Evolutionary conservation across 179 eudicot genomes (phyloP).

Genomic region (Monotropa hypopitys): DNA sequence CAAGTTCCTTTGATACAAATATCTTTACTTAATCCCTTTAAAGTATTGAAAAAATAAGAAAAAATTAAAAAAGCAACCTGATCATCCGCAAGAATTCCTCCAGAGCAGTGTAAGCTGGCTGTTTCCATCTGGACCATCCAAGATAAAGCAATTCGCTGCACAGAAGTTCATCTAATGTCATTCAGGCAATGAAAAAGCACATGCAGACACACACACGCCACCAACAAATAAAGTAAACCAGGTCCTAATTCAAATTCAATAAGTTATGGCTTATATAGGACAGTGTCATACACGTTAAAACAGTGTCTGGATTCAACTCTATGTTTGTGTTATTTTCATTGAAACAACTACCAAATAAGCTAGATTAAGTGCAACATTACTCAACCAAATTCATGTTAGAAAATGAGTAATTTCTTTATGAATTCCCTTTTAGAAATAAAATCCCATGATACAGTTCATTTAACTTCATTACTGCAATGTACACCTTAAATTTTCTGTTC

Average conservation of each 20-base stretch:
- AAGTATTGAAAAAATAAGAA: neutral
- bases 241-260: neutral
- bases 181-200: neutral
- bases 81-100: conserved; percentile 98
- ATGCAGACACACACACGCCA: neutral
- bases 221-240: neutral
- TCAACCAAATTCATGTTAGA: neutral
- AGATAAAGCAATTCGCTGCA: conserved; percentile 84
- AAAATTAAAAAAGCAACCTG: conserved; percentile 39
- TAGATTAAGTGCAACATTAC: neutral
- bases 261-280: neutral
- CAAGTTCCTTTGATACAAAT: neutral
- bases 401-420: neutral
- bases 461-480: neutral
- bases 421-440: neutral
- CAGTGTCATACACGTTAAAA: neutral
- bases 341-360: neutral
- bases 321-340: neutral
- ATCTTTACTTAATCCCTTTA: neutral
- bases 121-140: conserved; percentile 99
- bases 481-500: neutral
- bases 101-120: conserved; percentile 58
- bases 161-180: conserved; percentile 13
- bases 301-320: neutral
- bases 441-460: neutral